Evolutionary conservation across 2,329 filamentous ascomycete species (phyloP), one percentile per base, ranked within the genome.

Genomic region (Byssochlamys sp.): DNA sequence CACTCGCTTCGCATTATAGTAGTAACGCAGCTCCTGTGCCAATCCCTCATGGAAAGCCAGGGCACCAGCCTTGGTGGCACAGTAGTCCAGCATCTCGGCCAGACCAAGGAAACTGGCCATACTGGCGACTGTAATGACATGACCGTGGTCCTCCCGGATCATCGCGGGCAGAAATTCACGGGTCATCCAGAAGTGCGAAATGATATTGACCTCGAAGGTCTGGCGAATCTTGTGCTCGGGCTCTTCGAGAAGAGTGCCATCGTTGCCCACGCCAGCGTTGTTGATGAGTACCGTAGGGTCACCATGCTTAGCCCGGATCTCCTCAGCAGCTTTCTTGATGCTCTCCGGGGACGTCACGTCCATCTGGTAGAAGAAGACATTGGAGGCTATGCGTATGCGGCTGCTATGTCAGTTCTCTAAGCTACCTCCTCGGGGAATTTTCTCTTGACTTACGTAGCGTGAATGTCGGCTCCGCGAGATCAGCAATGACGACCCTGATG

Each of bases 91-190:
- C 60, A 83, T 77, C 29, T 78, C 75, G 1, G 72, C 75, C 3
- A 77, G 61, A 0, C 71, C 70, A 4, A 80, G 58, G 62, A 79
- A 83, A 35, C 77, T 78, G 9, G 80, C 80, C 64, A 78, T 72
- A 58, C 77, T 81, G 2, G 82, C 81, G 12, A 84, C 73, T 0
- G 80, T 82, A 10, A 85, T 73, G 29, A 84, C 72, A 60, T 84
- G 81, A 2, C 82, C 82, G 61, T 81, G 80, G 61, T 81, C 77
- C 19, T 70, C 68, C 51, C 65, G 63, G 25, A 81, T 64, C 80
- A 82, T 82, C 54, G 71, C 69, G 0, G 80, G 80, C 31, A 82
- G 62, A 67, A 82, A 81, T 60, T 80, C 78, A 55, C 77, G 73
- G 9, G 80, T 75, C 57, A 74, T 78, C 58, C 75, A 73, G 67